Conservation (phyloP, 1,139 yeast genomes). For the Kodamaea fungicola region DNA sequence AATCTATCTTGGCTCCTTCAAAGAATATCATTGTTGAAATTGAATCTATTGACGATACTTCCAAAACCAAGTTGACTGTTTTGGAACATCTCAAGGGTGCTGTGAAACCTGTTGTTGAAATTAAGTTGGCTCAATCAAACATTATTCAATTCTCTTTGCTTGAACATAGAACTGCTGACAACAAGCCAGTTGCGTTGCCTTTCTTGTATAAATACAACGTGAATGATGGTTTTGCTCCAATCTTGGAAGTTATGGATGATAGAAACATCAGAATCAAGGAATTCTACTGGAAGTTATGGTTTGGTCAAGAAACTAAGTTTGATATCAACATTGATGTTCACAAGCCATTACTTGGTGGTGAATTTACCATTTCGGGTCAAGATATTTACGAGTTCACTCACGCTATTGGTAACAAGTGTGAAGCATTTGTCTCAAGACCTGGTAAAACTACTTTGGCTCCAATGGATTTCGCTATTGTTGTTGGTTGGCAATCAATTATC, state of each 20-base stretch:
- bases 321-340: slow-evolving; percentile 67
- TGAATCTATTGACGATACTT: slow-evolving; percentile 44
- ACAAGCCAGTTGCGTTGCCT: slow-evolving; percentile 68
- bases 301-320: slow-evolving; percentile 59
- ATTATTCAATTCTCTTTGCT: slow-evolving; percentile 69
- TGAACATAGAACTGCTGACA: slow-evolving; percentile 86
- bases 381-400: slow-evolving; percentile 91
- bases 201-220: slow-evolving; percentile 79
- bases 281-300: slow-evolving; percentile 98
- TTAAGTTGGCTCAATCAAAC: slow-evolving; percentile 45
- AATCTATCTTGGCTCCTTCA: slow-evolving; percentile 75
- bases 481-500: slow-evolving; percentile 98
- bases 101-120: slow-evolving; percentile 63
- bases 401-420: slow-evolving; percentile 96
- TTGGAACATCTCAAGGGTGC: slow-evolving; percentile 74
- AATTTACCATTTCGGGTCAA: slow-evolving; percentile 65
- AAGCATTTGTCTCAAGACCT: slow-evolving; percentile 86
- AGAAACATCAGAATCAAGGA: slow-evolving; percentile 91
- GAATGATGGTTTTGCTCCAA: slow-evolving; percentile 90
- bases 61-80: slow-evolving; percentile 60
- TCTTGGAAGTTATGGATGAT: slow-evolving; percentile 82
- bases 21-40: slow-evolving; percentile 64
- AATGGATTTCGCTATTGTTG: slow-evolving; percentile 98
- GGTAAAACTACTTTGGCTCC: slow-evolving; percentile 90
- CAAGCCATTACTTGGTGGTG: slow-evolving; percentile 68